Evolutionary conservation across 1,284 basidiomycete genomes (phyloP).

Genomic region (Termitomyces sp.): DNA sequence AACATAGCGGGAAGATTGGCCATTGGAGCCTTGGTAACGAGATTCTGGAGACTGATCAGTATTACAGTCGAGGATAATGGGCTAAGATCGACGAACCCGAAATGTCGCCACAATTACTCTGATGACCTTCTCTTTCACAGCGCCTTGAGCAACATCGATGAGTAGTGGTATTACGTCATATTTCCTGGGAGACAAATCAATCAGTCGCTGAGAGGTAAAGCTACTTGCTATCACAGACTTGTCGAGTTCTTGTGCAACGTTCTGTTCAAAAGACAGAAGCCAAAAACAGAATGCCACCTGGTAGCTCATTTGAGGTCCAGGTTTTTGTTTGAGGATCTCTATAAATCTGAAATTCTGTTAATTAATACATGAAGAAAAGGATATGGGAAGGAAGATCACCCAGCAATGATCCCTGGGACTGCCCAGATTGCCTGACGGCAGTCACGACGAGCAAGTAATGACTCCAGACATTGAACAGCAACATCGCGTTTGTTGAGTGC

Average conservation of each 20-base stretch:
- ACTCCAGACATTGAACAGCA: conserved; percentile 86
- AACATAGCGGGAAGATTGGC: conserved; percentile 92
- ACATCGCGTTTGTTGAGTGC: conserved; percentile 79
- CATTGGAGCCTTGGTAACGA: conserved; percentile 76
- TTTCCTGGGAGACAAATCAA: conserved; percentile 46
- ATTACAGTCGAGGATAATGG: conserved; percentile 1
- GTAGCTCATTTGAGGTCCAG: conserved; percentile 91
- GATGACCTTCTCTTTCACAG: conserved; percentile 97
- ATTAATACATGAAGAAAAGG: background rate
- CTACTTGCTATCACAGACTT: conserved; percentile 37
- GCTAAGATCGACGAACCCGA: conserved; percentile 43
- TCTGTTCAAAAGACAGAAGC: conserved; percentile 88
- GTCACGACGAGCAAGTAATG: conserved; percentile 77
- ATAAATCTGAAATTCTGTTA: conserved; percentile 49
- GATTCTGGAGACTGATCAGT: conserved; percentile 52
- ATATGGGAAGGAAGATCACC: conserved; percentile 34
- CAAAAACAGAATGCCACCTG: conserved; percentile 91
- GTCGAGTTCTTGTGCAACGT: conserved; percentile 83
- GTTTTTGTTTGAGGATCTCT: conserved; percentile 71
- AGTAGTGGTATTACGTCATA: conserved; percentile 89
- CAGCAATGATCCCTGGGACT: conserved; percentile 59
- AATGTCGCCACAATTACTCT: conserved; percentile 94
- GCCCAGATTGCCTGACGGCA: conserved; percentile 73
- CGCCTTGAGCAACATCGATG: conserved; percentile 80
- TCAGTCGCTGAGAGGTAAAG: background rate